A percentile compares a stretch with the other conserved stretches of the same genome.
phyloP scores from a whole-genome alignment of 805 yeast species.

The Isabelozyma gotoi region DNA sequence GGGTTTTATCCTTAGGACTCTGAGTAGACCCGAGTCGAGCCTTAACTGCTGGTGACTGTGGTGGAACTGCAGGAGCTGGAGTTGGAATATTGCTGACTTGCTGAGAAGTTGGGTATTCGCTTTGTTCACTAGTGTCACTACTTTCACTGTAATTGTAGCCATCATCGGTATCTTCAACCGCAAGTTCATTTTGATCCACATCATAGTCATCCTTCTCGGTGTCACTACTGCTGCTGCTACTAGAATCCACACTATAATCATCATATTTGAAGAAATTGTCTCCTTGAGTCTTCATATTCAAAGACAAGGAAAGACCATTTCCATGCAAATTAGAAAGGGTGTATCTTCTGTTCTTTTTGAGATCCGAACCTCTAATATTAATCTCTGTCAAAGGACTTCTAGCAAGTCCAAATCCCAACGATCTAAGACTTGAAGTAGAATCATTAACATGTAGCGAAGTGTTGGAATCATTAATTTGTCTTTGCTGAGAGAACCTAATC shows the following conservation, averaged over 20 bases:
- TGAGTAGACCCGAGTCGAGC: too few species aligned
- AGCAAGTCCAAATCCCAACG: not conserved
- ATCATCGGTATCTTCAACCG: constrained; percentile 1
- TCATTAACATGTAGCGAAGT: constrained; percentile 8
- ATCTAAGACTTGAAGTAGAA: constrained; percentile 14
- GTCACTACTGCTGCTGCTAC: constrained; percentile 11
- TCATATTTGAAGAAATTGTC: constrained; percentile 26
- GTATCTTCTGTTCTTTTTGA: constrained; percentile 37
- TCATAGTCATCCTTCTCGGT: constrained; percentile 4
- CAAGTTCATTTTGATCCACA: not conserved
- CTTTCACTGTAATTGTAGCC: constrained; percentile 3
- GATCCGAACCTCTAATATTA: not conserved
- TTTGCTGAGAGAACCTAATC: constrained; percentile 5
- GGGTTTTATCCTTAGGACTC: too few species aligned
- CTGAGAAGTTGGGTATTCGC: not conserved
- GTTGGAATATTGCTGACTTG: not conserved
- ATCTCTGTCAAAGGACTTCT: not conserved
- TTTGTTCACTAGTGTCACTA: not conserved
- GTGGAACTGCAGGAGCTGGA: not conserved
- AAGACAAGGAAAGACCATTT: constrained; percentile 65
- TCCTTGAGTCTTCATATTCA: constrained; percentile 66
- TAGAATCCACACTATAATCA: constrained; percentile 15
- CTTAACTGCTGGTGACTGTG: not conserved
- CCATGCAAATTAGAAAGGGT: constrained; percentile 68
- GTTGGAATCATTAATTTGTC: not conserved